These are phyloP conservation scores for Venturia aucupariae DNA, from an alignment of 2,329 filamentous ascomycete genomes.

Conservation along the genomic window DNA sequence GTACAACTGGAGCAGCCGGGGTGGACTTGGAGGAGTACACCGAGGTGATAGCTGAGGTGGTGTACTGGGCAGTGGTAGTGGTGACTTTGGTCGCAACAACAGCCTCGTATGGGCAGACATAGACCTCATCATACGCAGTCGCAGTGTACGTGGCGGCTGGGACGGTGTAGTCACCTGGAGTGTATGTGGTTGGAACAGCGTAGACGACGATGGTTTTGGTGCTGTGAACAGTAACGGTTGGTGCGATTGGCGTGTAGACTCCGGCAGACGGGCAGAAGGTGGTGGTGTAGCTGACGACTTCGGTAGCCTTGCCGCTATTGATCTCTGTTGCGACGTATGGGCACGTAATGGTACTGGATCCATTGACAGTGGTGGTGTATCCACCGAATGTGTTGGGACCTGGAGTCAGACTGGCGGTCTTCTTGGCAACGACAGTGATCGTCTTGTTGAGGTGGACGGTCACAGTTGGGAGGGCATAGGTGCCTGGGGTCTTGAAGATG, in stretches of 20 bases:
- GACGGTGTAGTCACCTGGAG: constrained; percentile 48
- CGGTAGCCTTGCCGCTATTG: constrained; percentile 49
- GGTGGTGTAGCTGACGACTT: constrained; percentile 58
- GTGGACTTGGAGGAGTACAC: background rate
- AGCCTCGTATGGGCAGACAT: constrained; percentile 56
- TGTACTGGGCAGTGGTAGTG: constrained; percentile 17
- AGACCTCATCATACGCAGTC: constrained; percentile 57
- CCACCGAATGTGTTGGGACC: constrained; percentile 63
- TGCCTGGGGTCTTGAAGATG: constrained; percentile 55
- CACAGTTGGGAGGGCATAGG: constrained; percentile 66
- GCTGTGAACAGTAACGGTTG: constrained; percentile 53
- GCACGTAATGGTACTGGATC: constrained; percentile 58
- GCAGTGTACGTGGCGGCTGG: constrained; percentile 58
- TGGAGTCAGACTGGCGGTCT: constrained; percentile 51
- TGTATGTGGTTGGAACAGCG: constrained; percentile 36
- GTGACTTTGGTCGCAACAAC: constrained; percentile 7
- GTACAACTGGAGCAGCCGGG: too few relatives aligned
- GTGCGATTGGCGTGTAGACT: constrained; percentile 62
- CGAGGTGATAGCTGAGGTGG: background rate
- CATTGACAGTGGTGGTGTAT: constrained; percentile 61
- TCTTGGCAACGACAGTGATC: constrained; percentile 57
- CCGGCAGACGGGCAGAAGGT: constrained; percentile 65
- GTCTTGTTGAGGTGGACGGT: constrained; percentile 59
- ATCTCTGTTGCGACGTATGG: constrained; percentile 59
- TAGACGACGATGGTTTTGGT: constrained; percentile 35